Base-by-base conservation (phyloP, 208 protist genomes). In the Trypanosoma cruzi region DNA sequence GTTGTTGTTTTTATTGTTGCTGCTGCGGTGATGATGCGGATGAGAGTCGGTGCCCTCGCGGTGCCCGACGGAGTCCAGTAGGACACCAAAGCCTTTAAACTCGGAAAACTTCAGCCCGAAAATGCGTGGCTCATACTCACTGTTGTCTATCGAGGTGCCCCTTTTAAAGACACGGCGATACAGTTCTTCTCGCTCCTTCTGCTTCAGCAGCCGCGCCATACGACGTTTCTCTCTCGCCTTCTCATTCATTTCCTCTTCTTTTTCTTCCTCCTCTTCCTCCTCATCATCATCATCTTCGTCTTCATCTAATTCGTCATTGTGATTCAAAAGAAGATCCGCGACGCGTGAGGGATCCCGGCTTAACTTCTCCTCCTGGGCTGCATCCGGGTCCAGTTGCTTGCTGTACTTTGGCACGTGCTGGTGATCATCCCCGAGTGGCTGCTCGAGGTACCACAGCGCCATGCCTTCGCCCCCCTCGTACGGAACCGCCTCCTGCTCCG, bases 401-500 rank as follows among this genome's bases (percentile, higher is more conserved):
- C 77, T 86, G 76, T 93, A 89, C 72, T 93, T 93, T 48, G 84
- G 76, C 8, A 89, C 82, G 68, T 93, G 88, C 49, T 93, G 88
- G 49, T 93, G 84, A 56, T 93, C 84, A 71, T 93, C 88, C 36
- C 88, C 88, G 62, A 93, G 83, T 13, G 90, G 86, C 50, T 87
- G 80, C 31, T 81, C 70, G 16, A 96, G 73, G 57, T 94, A 96
- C 90, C 90, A 96, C 24, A 96, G 57, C 5, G 88, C 90, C 58
- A 96, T 62, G 14, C 90, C 90, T 31, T 96, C 90, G 10, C 87
- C 90, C 22, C 90, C 90, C 52, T 89, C 81, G 67, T 93, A 90
- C 58, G 62, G 44, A 2, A 36, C 56, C 11, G 48, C 52, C 6
- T 60, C 28, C 40, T 74, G 16, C 22, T 61, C n/a, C n/a, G n/a